Base-by-base conservation (phyloP, 306 rosid genomes). In the Cajanus cajan region DNA sequence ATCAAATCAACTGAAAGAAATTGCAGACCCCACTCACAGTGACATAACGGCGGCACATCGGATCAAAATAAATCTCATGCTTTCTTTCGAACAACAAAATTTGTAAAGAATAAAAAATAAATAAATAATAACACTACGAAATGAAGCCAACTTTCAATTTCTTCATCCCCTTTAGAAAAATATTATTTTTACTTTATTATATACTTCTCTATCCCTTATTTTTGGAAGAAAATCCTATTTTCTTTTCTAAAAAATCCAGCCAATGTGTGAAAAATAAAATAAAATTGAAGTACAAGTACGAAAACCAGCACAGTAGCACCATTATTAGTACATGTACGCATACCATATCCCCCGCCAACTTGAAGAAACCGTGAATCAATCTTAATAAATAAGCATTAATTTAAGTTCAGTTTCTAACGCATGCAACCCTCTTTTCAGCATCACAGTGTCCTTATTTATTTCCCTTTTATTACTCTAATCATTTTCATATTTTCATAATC, bases 21-120 rank as follows among this genome's bases (percentile, higher is more conserved):
- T 41, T 18, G 54, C 80, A 31, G 80, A 73, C 79, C 62, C 59
- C 57, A 19, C 61, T 19, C 59, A 40, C 47, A 52, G 66, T 64
- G 74, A 59, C 87, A 87, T 86, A 86, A 83, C 78, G 94, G 97
- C 97, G 94, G 97, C 97, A 85, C 87, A 85, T 79, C 79, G 64
- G 77, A 89, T 86, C 89, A 81, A 71, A 83, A 21, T 33, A 13
- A 28, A 28, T 61, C 68, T 58, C 1, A 6, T 31, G 18, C 68
- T 33, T 61, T 61, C 0, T 31, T 15, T 61, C 2, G 22, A 33
- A 31, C 68, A 15, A 12, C 1, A 58, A 58, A 58, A 4, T 0
- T 5, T 24, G 37, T 12, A 58, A 12, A 25, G 18, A 12, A n/a
- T n/a, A n/a, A n/a, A n/a, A n/a, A 57, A 24, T 1, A n/a, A 3